Evolutionary conservation across 169 alveolate genomes (phyloP).

Genomic region (Plasmodium yoelii): DNA sequence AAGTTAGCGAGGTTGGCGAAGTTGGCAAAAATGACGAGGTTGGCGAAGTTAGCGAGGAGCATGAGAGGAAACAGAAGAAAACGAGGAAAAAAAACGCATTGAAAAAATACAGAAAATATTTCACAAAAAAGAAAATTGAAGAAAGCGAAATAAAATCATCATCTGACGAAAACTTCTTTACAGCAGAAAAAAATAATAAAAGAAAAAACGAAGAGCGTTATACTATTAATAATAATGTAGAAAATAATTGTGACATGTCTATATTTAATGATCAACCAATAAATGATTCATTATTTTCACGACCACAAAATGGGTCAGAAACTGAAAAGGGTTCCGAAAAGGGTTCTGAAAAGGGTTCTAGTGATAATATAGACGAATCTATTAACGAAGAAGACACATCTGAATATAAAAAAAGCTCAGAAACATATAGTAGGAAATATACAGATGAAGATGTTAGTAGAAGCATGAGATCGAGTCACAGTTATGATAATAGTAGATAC

Average conservation of each 20-base stretch:
- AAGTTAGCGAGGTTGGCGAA: neutral
- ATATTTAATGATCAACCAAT: slow-evolving; percentile 17
- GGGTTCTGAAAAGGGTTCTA: no score
- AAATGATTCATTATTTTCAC: slow-evolving; percentile 1
- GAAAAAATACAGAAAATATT: slow-evolving; percentile 17
- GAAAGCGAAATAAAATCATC: neutral
- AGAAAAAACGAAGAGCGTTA: slow-evolving; percentile 16
- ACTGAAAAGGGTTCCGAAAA: neutral
- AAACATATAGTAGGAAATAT: no score
- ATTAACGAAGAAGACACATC: neutral
- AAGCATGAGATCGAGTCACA: neutral
- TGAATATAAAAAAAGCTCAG: no score
- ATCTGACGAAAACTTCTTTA: slow-evolving; percentile 43
- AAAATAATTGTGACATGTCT: slow-evolving; percentile 16
- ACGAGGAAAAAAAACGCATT: neutral
- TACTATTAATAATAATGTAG: slow-evolving; percentile 11
- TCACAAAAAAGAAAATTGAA: neutral
- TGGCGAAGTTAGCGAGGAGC: neutral
- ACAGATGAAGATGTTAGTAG: neutral
- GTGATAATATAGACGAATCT: neutral
- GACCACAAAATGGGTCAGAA: neutral
- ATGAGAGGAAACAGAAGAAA: slow-evolving; percentile 8
- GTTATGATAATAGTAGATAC: neutral
- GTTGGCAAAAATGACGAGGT: neutral
- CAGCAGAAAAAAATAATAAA: slow-evolving; percentile 28